Evolutionary conservation across 331 rosid genomes (phyloP), one percentile per base, ranked within the genome.

Genomic region (Malus hybrid): DNA sequence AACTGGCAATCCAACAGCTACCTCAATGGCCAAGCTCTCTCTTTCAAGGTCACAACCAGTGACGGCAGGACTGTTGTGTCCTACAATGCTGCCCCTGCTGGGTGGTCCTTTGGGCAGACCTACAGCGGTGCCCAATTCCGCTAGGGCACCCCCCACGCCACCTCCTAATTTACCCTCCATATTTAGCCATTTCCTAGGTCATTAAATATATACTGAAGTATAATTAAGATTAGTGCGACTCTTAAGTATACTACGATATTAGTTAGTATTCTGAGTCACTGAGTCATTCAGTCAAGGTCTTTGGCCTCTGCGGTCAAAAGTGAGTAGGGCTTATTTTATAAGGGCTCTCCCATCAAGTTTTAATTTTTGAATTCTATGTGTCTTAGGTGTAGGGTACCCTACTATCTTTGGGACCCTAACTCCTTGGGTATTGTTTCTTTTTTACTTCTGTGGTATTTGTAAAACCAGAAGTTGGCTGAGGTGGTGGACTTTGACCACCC

Each of bases 71-170:
- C 83, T 7, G 80, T 87, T 12, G 85, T 96, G 31, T 89, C 99
- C 69, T n/a, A 78, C 84, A 96, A 96, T 32, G 97, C 69, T 74
- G 93, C 93, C 28, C 97, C 98, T 0, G 73, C 96, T 13, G 73
- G 83, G 20, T 96, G 99, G 99, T 92, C 98, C 79, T 96, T 92
- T 55, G 99, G 99, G 28, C 99, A 96, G 90, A 96, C 99, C 78
- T 96, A 72, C 80, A 42, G 80, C 11, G 99, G 99, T 68, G 91
- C 92, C 32, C 99, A 96, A 77, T 85, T 95, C 91, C 90, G 80
- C 81, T 90, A 75, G 83, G 78, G 0, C 57, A 12, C 71, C 12
- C 46, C 24, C 10, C 6, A 22, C 64, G 11, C 61, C 34, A 6
- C 57, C 22, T 1, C 7, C 57, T 16, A 19, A 46, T 29, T 19